Base-by-base conservation (phyloP, 441 rosid genomes). In the Erodium texanum region DNA sequence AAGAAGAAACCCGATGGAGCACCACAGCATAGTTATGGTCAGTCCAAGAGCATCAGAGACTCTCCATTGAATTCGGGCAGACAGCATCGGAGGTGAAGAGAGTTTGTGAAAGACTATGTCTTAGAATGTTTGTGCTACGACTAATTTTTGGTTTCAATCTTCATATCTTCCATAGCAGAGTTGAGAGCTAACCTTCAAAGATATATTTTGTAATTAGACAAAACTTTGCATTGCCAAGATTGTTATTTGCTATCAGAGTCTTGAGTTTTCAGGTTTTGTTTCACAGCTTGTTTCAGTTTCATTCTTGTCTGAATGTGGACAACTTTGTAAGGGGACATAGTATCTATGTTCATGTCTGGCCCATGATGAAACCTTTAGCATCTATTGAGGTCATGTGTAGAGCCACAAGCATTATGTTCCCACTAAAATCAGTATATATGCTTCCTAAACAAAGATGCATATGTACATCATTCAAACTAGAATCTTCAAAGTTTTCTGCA, bases 1-100 rank as follows among this genome's bases (percentile, higher is more conserved):
- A 88, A 83, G 84, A 86, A 84, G 79, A 88, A 75, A 74, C 69
- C 76, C 1, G 89, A 86, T 43, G 84, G 70, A 66, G 58, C 62
- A 62, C 86, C 74, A 43, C 86, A 73, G 62, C 76, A 70, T 27
- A 23, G 66, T 8, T 67, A 77, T 29, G 61, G 70, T 5, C 80
- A 80, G 15, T 76, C 83, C 65, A 85, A 74, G 72, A 80, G 86
- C 75, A 67, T 75, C 59, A 75, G 83, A 73, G 88, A 77, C 67
- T 82, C 88, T 45, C 87, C 88, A 32, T 52, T 82, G 80, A 79
- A 81, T 73, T 71, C 80, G 68, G 36, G 6, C 0, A 87, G 82
- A 78, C 91, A 83, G 71, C 80, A 80, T 36, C 69, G 68, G 45
- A 73, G 79, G 75, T 32, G 36, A 32, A 32, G 36, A 32, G 36